Evolutionary conservation across 2,329 filamentous ascomycete species (phyloP).

Genomic region (Rutstroemia sp.): DNA sequence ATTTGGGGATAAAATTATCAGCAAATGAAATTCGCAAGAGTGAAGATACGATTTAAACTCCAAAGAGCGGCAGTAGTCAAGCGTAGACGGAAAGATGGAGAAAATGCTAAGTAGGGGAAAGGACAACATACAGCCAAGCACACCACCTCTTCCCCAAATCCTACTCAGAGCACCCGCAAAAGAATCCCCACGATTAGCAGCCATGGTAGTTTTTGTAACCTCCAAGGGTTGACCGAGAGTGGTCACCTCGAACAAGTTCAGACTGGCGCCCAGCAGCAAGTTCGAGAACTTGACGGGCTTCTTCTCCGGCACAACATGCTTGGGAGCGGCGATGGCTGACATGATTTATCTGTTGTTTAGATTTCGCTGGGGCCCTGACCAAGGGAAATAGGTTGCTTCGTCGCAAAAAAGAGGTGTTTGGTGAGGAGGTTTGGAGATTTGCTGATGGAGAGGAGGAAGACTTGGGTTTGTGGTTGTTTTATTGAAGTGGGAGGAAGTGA

Average conservation of each 20-base stretch:
- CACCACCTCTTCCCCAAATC: conserved; percentile 91
- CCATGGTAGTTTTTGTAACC: conserved; percentile 99
- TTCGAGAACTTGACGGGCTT: conserved; percentile 99
- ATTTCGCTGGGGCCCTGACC: conserved; percentile 74
- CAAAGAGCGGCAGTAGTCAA: background rate
- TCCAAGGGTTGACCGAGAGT: conserved; percentile 74
- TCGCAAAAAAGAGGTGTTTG: conserved; percentile 42
- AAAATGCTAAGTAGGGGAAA: background rate
- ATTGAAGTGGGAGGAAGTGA: background rate
- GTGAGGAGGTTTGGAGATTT: background rate
- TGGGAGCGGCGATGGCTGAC: conserved; percentile 47
- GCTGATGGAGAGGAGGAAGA: background rate
- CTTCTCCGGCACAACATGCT: conserved; percentile 65
- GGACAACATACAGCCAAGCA: conserved; percentile 73
- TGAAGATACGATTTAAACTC: background rate
- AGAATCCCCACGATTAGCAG: conserved; percentile 85
- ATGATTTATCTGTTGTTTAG: conserved; percentile 45
- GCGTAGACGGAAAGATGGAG: background rate
- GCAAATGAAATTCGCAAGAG: conserved; percentile 1
- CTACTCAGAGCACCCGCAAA: conserved; percentile 74
- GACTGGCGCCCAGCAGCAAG: conserved; percentile 53
- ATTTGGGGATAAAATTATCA: conserved; percentile 22
- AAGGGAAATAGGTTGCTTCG: conserved; percentile 89
- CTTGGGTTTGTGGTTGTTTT: background rate
- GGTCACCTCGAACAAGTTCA: conserved; percentile 41